Evolutionary conservation across 192 early-diverging fungal genomes (phyloP).

Genomic region (Linnemannia zychae): DNA sequence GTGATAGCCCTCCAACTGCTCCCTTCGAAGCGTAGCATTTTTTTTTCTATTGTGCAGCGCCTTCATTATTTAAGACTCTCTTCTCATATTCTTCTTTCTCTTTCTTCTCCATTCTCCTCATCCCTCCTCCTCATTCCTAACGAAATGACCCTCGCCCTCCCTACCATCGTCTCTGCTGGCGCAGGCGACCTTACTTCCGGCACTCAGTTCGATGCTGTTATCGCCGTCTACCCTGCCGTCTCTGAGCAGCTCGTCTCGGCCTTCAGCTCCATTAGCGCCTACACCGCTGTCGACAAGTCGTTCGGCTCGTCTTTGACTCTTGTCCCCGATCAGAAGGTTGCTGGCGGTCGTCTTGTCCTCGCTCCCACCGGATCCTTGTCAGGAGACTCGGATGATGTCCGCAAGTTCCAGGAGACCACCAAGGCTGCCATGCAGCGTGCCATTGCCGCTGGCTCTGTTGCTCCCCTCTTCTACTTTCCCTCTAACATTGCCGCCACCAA

Average conservation of each 20-base stretch:
- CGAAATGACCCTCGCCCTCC: conserved; percentile 46
- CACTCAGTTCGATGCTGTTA: conserved; percentile 41
- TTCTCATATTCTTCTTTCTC: background rate
- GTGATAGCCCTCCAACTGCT: background rate
- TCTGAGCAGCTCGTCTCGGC: conserved; percentile 31
- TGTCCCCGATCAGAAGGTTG: conserved; percentile 61
- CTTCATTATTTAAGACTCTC: conserved; percentile 20
- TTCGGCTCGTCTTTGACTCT: conserved; percentile 59
- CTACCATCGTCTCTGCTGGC: conserved; percentile 36
- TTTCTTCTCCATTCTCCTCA: conserved; percentile 1
- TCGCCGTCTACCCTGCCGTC: conserved; percentile 48
- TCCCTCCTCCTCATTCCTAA: background rate
- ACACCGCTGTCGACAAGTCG: conserved; percentile 52
- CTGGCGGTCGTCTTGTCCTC: conserved; percentile 76
- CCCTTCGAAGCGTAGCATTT: background rate
- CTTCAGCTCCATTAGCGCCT: conserved; percentile 31
- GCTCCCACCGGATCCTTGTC: conserved; percentile 80
- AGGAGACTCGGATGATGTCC: conserved; percentile 87
- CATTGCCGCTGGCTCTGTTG: conserved; percentile 71
- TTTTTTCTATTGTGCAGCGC: background rate
- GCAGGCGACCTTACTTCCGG: conserved; percentile 30
- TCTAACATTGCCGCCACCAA: conserved; percentile 58
- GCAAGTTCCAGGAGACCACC: conserved; percentile 79
- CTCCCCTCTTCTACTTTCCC: conserved; percentile 74
- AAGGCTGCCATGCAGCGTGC: conserved; percentile 75